Percentiles rank a stretch among this genome's conserved stretches.
Conservation (phyloP, 345 rosid species). For the Dipteronia dyeriana region DNA sequence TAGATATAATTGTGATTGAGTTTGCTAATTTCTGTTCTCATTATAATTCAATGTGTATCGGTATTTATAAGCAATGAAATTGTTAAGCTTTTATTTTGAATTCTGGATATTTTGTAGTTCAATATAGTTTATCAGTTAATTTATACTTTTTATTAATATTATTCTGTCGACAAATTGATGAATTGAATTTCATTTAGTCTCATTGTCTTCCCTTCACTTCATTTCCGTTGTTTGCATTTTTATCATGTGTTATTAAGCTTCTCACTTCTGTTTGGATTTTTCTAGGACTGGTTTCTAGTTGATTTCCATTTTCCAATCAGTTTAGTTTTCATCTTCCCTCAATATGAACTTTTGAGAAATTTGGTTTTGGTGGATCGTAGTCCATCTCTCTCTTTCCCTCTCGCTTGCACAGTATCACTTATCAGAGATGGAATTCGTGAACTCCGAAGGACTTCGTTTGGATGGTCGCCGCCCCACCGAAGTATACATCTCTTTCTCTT, state of each 20-base stretch:
- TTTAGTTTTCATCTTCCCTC: not conserved
- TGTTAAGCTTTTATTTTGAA: not conserved
- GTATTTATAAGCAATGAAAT: not conserved
- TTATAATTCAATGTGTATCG: too few species aligned
- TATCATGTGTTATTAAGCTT: not conserved
- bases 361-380: not conserved
- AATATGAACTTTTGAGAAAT: constrained; percentile 1
- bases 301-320: not conserved
- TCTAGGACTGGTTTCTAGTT: not conserved
- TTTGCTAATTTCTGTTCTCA: not conserved
- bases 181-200: too few species aligned
- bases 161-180: too few species aligned
- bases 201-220: too few species aligned
- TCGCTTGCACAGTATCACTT: too few species aligned
- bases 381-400: too few species aligned
- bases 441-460: constrained; percentile 82
- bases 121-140: not conserved
- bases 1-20: not conserved
- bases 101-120: not conserved
- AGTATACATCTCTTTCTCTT: constrained; percentile 31
- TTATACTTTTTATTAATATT: too few species aligned
- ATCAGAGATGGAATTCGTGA: constrained; percentile 66
- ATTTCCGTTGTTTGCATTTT: not conserved
- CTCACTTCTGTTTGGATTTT: not conserved
- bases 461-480: constrained; percentile 90